Evolutionary conservation across 192 early-diverging fungal genomes (phyloP), one percentile per base, ranked within the genome.

Genomic region (Backusella luteola): DNA sequence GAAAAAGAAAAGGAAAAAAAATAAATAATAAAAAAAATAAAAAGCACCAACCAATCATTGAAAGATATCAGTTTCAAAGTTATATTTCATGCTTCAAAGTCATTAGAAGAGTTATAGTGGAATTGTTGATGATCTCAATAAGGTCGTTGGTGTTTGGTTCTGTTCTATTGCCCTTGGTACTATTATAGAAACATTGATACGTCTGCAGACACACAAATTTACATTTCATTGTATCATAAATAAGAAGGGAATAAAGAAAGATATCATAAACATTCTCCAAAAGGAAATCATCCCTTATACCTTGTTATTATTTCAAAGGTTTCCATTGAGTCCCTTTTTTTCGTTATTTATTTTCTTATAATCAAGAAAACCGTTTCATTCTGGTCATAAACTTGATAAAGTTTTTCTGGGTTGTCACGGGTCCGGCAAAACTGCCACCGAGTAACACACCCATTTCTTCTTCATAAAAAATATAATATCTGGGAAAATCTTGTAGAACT

Each of bases 11-110:
- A 71, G 32, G 19, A 26, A 29, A 3, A 38, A 26, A 6, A 46
- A 21, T 32, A 19, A 15, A 12, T 32, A 72, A 52, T 9, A 21
- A 72, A 2, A 46, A 46, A 46, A 21, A 68, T 12, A 53, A n/a
- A 36, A 41, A 34, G 19, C 1, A 38, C 19, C 26, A 23, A 46
- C 32, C 69, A 92, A 93, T 94, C 84, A 94, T 93, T 63, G 23
- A 29, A 63, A 63, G 56, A 63, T 26, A 29, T 63, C 29, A 26
- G 56, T 63, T 63, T 63, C 56, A 63, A 29, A 26, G 56, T 63
- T 63, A 14, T 29, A 29, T 63, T 9, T 29, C 23, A 29, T 63
- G 23, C 21, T 63, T 63, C 38, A 39, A 8, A 11, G 38, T 39
- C 14, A 44, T 17, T 44, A 59, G 7, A 53, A 53, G 23, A 26